These are phyloP conservation scores for Silene uniflora DNA, from an alignment of 148 eudicot species.

Conservation along the genomic window DNA sequence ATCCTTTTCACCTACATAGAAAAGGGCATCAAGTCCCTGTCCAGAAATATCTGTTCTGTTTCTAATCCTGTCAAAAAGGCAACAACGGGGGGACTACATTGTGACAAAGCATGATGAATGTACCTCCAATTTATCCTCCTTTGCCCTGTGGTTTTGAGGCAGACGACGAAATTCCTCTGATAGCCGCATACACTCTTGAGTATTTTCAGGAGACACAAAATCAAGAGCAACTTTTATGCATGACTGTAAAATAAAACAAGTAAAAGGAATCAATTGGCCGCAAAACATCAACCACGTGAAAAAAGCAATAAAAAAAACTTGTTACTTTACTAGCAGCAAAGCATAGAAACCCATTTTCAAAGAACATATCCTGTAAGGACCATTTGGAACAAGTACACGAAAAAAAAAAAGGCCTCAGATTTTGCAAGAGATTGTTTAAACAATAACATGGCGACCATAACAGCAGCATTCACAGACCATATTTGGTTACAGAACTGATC, in stretches of 20 bases:
- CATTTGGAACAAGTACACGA: background rate
- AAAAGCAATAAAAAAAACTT: background rate
- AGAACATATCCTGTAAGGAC: background rate
- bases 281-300: background rate
- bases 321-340: background rate
- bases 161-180: conserved; percentile 27
- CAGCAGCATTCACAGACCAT: background rate
- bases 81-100: background rate
- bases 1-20: conserved; percentile 21
- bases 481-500: background rate
- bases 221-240: conserved; percentile 35
- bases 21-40: background rate
- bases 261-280: background rate
- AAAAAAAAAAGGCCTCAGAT: background rate
- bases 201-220: no score
- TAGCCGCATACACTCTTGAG: conserved; percentile 28
- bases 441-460: background rate
- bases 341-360: background rate
- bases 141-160: conserved; percentile 31
- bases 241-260: conserved; percentile 24
- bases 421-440: background rate
- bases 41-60: background rate
- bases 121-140: conserved; percentile 36
- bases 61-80: background rate
- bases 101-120: background rate